Evolutionary conservation across 129 eudicot genomes (phyloP).

Genomic region (Calendula officinalis): DNA sequence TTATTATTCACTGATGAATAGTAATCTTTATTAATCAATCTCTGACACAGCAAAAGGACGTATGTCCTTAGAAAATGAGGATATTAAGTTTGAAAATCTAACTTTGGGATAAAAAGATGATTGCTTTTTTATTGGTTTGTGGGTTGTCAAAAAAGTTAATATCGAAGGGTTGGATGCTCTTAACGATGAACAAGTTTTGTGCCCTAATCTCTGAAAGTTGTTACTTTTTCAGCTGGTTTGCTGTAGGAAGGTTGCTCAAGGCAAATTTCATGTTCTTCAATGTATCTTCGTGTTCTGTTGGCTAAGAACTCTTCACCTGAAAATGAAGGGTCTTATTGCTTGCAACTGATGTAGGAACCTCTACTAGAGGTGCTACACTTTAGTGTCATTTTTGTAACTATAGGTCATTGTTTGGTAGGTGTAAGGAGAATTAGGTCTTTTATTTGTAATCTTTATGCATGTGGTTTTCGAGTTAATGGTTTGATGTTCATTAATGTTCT

Average conservation of each 20-base stretch:
- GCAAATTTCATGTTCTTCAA: neutral
- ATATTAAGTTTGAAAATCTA: neutral
- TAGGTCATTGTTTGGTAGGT: neutral
- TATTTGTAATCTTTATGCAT: neutral
- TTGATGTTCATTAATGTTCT: neutral
- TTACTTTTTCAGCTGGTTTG: conserved; percentile 21
- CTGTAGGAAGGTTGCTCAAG: neutral
- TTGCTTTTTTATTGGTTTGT: neutral
- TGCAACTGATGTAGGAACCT: conserved; percentile 1
- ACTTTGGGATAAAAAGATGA: neutral
- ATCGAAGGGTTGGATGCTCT: neutral
- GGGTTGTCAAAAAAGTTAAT: neutral
- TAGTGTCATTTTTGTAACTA: conserved; percentile 9
- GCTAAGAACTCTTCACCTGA: conserved; percentile 5
- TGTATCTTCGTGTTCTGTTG: conserved; percentile 12
- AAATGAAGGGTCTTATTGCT: conserved; percentile 8
- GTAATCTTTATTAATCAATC: too few relatives aligned
- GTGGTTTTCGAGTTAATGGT: neutral
- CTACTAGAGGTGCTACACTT: conserved; percentile 6
- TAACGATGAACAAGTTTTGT: neutral
- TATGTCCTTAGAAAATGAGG: neutral
- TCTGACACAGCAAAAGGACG: neutral
- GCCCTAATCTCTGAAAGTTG: conserved; percentile 16
- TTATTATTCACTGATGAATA: too few relatives aligned
- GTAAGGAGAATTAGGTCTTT: conserved; percentile 3